Evolutionary conservation across 148 eudicot species (phyloP).

Genomic region (Amaranthus hypochondriacus): DNA sequence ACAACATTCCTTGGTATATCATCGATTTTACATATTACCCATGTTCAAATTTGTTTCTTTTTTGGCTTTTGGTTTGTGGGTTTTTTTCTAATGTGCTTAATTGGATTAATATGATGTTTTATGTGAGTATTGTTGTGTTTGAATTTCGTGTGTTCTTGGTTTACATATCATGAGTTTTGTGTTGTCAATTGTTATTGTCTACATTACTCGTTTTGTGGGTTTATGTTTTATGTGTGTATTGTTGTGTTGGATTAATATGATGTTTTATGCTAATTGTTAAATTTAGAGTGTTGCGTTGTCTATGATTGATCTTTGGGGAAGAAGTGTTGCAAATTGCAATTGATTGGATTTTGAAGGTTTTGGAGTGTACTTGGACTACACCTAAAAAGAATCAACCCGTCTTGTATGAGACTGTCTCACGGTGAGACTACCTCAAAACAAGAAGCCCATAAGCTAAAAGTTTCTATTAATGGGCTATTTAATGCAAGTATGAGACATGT

Average conservation of each 20-base stretch:
- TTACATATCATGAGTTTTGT: too few species aligned
- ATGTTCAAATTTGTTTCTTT: neutral
- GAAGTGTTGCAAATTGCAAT: neutral
- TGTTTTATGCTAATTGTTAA: neutral
- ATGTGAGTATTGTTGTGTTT: neutral
- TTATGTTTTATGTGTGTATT: neutral
- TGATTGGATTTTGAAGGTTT: neutral
- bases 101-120: neutral
- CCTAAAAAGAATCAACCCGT: neutral
- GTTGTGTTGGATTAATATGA: neutral
- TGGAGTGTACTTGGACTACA: neutral
- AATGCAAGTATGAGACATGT: too few species aligned
- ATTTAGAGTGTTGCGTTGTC: neutral
- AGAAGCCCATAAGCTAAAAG: too few species aligned
- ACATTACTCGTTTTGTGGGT: neutral
- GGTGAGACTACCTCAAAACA: too few species aligned
- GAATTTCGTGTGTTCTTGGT: neutral
- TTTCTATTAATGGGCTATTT: too few species aligned
- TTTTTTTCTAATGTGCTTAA: neutral
- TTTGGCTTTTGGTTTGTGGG: neutral
- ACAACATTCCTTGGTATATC: conserved; percentile 22
- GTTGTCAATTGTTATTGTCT: too few species aligned
- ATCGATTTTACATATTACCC: neutral
- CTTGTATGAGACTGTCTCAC: neutral
- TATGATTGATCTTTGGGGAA: neutral